Evolutionary conservation across 805 yeast genomes (phyloP).

Genomic region (Candida dajiaensis): DNA sequence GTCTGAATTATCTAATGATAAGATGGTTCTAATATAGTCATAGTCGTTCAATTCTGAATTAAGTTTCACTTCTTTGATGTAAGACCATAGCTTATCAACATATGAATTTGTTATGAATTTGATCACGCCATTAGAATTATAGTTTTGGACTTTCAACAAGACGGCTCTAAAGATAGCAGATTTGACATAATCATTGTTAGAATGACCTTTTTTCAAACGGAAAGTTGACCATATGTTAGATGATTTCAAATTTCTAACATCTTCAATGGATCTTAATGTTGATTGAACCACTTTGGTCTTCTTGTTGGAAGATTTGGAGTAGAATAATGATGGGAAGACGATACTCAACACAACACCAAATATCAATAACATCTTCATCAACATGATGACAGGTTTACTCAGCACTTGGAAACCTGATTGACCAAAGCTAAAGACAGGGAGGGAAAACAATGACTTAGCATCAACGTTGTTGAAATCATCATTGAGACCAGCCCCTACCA

Average conservation of each 20-base stretch:
- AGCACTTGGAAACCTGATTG: conserved; percentile 23
- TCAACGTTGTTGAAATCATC: conserved; percentile 42
- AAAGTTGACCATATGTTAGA: conserved; percentile 15
- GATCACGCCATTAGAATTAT: conserved; percentile 15
- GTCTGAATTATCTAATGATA: conserved; percentile 18
- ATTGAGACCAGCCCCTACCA: conserved; percentile 55
- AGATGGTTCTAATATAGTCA: conserved; percentile 22
- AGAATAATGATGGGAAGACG: conserved; percentile 17
- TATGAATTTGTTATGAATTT: conserved; percentile 18
- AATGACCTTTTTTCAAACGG: conserved; percentile 8
- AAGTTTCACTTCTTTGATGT: conserved; percentile 19
- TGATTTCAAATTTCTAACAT: conserved; percentile 17
- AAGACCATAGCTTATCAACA: conserved; percentile 23
- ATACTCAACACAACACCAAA: conserved; percentile 24
- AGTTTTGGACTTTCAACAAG: conserved; percentile 16
- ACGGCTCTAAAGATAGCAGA: conserved; percentile 22
- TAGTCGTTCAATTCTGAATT: conserved; percentile 13
- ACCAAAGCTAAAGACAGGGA: conserved; percentile 36
- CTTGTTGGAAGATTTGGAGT: conserved; percentile 4
- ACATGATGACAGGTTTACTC: conserved; percentile 22
- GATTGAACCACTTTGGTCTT: not conserved
- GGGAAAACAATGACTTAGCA: conserved; percentile 39
- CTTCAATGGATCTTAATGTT: conserved; percentile 9
- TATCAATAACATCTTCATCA: conserved; percentile 24
- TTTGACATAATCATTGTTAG: conserved; percentile 19